These are phyloP conservation scores for Liriodendron chinense DNA, from an alignment of 164 flowering plant species.

Conservation along the genomic window DNA sequence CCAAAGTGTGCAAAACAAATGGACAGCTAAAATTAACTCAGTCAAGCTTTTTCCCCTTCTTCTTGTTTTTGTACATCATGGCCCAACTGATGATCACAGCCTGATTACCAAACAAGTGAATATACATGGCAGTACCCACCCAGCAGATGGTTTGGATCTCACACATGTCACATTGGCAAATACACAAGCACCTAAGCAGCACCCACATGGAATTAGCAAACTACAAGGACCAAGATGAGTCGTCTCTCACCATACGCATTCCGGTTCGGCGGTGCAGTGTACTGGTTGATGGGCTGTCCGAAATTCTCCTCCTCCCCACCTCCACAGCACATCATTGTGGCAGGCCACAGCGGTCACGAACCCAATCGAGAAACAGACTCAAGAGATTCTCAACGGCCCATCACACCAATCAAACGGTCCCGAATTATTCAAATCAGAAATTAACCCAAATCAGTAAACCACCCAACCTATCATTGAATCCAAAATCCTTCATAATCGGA, in stretches of 20 bases:
- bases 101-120: no score
- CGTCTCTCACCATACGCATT: slow-evolving; percentile 29
- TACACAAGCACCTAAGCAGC: neutral
- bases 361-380: neutral
- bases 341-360: neutral
- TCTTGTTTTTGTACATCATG: no score
- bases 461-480: neutral
- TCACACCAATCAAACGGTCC: neutral
- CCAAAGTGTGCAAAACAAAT: no score
- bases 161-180: neutral
- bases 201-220: neutral
- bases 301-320: slow-evolving; percentile 54
- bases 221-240: neutral
- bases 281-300: slow-evolving; percentile 51
- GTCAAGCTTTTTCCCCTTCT: no score
- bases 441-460: neutral
- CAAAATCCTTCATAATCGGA: neutral
- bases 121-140: no score
- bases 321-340: slow-evolving; percentile 42
- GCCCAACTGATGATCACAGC: no score
- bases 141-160: neutral
- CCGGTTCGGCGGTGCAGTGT: slow-evolving; percentile 55
- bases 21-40: no score
- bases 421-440: neutral
- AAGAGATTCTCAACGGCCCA: neutral